Evolutionary conservation across 441 rosid species (phyloP).

Genomic region (Erodium trifolium): DNA sequence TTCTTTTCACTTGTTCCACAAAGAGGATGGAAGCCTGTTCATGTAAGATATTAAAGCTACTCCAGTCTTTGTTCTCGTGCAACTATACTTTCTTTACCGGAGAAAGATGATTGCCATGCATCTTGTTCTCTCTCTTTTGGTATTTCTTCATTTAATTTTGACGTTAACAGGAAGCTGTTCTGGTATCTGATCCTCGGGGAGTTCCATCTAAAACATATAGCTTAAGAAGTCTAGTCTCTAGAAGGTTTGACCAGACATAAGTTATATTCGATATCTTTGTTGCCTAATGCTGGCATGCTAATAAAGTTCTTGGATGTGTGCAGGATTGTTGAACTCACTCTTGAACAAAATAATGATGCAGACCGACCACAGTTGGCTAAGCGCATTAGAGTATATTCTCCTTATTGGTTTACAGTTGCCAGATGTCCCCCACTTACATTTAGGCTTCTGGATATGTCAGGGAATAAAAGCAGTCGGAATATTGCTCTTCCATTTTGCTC

Average conservation of each 20-base stretch:
- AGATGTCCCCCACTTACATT: constrained; percentile 82
- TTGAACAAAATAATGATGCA: constrained; percentile 78
- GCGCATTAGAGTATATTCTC: constrained; percentile 75
- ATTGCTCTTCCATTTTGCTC: constrained; percentile 48
- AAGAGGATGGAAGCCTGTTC: constrained; percentile 80
- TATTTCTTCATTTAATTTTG: constrained; percentile 22
- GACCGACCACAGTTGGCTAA: constrained; percentile 50
- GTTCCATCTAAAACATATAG: constrained; percentile 71
- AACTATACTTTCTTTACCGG: background rate
- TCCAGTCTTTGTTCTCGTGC: constrained; percentile 17
- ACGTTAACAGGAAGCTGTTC: constrained; percentile 70
- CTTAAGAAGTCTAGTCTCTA: constrained; percentile 80
- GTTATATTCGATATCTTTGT: background rate
- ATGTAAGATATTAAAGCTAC: constrained; percentile 37
- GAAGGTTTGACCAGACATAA: constrained; percentile 48
- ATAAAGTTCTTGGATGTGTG: constrained; percentile 19
- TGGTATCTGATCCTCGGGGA: constrained; percentile 71
- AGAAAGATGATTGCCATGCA: background rate
- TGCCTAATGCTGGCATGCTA: constrained; percentile 22
- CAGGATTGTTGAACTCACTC: constrained; percentile 80
- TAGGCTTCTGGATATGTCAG: constrained; percentile 51
- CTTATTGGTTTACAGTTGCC: constrained; percentile 81
- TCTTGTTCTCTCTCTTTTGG: background rate
- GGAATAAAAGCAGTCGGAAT: constrained; percentile 47
- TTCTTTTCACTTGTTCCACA: constrained; percentile 80